phyloP scores from a whole-genome alignment of 495 filamentous ascomycete species.

The Bryoglossum gracile region DNA sequence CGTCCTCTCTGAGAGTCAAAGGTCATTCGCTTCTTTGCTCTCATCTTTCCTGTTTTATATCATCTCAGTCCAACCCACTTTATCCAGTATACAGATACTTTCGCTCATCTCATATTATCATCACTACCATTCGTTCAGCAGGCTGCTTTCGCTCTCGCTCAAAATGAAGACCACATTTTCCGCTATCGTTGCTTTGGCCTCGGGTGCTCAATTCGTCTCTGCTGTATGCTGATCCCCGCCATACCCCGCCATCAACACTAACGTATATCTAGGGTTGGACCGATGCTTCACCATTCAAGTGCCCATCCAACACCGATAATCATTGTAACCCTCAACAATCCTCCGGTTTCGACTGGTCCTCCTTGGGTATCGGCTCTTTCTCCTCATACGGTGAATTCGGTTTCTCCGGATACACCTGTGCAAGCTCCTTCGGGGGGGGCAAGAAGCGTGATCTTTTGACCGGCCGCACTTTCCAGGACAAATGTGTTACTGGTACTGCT shows the following conservation, averaged over 20 bases:
- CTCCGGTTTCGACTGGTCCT: conserved; percentile 63
- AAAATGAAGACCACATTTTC: conserved; percentile 24
- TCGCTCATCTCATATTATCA: conserved; percentile 15
- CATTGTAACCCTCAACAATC: conserved; percentile 60
- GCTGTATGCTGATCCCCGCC: conserved; percentile 42
- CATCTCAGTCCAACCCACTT: conserved; percentile 13
- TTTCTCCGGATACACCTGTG: conserved; percentile 65
- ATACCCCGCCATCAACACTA: conserved; percentile 7
- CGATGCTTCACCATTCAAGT: conserved; percentile 52
- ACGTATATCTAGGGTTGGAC: conserved; percentile 41
- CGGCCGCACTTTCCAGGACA: conserved; percentile 39
- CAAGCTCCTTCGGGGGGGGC: conserved; percentile 42
- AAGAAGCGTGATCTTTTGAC: conserved; percentile 38
- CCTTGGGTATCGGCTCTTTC: conserved; percentile 57
- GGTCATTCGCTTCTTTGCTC: conserved; percentile 53
- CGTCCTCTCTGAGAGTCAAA: conserved; percentile 35
- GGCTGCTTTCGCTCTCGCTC: conserved; percentile 9
- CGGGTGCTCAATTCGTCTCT: conserved; percentile 45
- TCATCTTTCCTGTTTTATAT: conserved; percentile 28
- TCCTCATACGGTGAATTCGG: conserved; percentile 58
- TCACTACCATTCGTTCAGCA: conserved; percentile 8
- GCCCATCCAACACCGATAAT: conserved; percentile 70
- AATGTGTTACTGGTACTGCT: conserved; percentile 59
- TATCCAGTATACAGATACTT: conserved; percentile 12
- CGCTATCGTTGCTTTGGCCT: conserved; percentile 47